Percentiles rank a stretch among this genome's conserved stretches.
Conservation (phyloP, 148 eudicot genomes). For the Silene conica region DNA sequence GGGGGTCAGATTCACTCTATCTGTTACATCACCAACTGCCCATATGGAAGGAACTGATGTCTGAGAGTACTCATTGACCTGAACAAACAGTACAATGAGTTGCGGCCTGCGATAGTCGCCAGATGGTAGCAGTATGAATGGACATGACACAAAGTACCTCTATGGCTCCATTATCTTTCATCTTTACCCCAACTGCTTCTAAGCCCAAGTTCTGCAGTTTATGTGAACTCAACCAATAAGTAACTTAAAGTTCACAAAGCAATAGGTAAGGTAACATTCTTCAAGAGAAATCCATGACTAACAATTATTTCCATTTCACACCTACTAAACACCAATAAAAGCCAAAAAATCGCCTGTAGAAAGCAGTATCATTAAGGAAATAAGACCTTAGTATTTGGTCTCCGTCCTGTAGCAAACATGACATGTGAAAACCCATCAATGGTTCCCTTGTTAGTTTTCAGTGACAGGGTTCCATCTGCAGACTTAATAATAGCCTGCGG, state of each 20-base stretch:
- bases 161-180: constrained; percentile 75
- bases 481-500: constrained; percentile 78
- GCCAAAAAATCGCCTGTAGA: background rate
- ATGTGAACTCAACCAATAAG: constrained; percentile 16
- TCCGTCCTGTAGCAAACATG: constrained; percentile 98
- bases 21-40: constrained; percentile 99
- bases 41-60: constrained; percentile 95
- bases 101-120: constrained; percentile 5
- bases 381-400: constrained; percentile 80
- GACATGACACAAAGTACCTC: constrained; percentile 43
- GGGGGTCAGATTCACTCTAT: constrained; percentile 87
- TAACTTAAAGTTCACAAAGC: constrained; percentile 1
- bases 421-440: constrained; percentile 80
- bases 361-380: constrained; percentile 9
- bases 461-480: constrained; percentile 73
- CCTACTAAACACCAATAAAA: background rate
- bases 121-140: background rate
- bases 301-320: background rate
- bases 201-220: constrained; percentile 77
- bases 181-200: constrained; percentile 76
- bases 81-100: constrained; percentile 24
- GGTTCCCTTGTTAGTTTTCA: constrained; percentile 85
- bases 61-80: constrained; percentile 89
- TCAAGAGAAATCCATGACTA: background rate
- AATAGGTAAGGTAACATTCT: background rate